Conservation (phyloP, 2,329 filamentous ascomycete species). For the Biscogniauxia marginata region DNA sequence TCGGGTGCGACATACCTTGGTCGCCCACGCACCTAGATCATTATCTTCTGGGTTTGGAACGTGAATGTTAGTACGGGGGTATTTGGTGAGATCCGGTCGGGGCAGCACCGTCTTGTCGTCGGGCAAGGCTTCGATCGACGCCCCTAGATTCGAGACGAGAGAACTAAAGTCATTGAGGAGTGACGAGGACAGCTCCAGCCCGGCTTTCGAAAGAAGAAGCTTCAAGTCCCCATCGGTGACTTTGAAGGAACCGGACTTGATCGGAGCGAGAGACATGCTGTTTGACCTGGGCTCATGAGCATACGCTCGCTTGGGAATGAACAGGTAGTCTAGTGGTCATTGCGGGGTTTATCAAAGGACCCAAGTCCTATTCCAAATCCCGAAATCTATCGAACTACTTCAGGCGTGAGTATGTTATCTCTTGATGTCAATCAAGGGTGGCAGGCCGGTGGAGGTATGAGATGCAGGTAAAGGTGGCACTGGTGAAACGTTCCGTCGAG, state of each 20-base stretch:
- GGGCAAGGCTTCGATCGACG: constrained; percentile 20
- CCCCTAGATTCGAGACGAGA: constrained; percentile 21
- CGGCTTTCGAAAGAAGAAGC: constrained; percentile 21
- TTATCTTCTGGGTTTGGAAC: constrained; percentile 26
- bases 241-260: not conserved
- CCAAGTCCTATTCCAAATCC: not conserved
- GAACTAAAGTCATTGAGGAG: constrained; percentile 19
- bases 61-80: constrained; percentile 27
- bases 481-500: not conserved
- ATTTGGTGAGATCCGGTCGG: constrained; percentile 25
- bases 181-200: constrained; percentile 17
- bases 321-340: not conserved
- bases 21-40: constrained; percentile 26
- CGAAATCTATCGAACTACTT: not conserved
- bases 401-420: not conserved
- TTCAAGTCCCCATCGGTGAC: constrained; percentile 19
- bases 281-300: not conserved
- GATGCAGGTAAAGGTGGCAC: not conserved
- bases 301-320: not conserved
- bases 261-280: constrained; percentile 20
- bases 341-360: not conserved
- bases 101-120: constrained; percentile 22
- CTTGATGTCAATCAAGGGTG: not conserved
- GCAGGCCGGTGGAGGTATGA: constrained; percentile 27
- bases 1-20: constrained; percentile 23